Base-by-base conservation (phyloP, 805 yeast genomes). In the Pichia cabralensis region DNA sequence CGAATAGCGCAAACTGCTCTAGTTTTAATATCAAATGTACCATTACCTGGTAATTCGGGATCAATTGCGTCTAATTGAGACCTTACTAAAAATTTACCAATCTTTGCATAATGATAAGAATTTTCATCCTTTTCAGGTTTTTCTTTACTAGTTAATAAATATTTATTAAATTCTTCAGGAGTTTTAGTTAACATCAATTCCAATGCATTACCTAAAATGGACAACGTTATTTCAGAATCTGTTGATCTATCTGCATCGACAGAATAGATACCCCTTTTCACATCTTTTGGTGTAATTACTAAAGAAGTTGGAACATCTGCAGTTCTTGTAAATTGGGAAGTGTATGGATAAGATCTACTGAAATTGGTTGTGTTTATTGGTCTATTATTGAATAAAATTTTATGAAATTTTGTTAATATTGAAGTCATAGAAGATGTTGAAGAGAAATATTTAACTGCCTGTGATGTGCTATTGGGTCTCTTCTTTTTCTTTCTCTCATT, bases 381-480 rank as follows among this genome's bases (percentile, higher is more conserved):
- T 34, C 82, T 62, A 39, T 62, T 64, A 46, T 78, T 75, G 7
- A 84, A 74, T 26, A 92, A 50, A 8, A 83, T 58, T 39, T 65
- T 66, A 56, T 92, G 96, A 39, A 89, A 61, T 32, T 86, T 94
- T 3, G 76, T 64, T 29, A 89, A 64, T 1, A 77, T 58, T 1
- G 77, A 66, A 0, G 97, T 88, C 82, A 89, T 70, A 1, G 95
- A 81, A 14, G 94, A 81, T 0, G 97, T 86, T 1, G 96, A 85
- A 2, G 94, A 81, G 38, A 70, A 72, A 50, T 66, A 89, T 36
- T 45, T 38, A 25, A 18, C 6, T 37, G 30, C 3, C 34, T 30
- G n/a, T 12, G 8, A 22, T 12, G 20, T 17, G 8, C 10, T 10
- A 6, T 21, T n/a, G 5, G 24, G 24, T 7, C 19, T 29, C 9